Evolutionary conservation across 148 eudicot species (phyloP).

Genomic region (Linanthus parryae): DNA sequence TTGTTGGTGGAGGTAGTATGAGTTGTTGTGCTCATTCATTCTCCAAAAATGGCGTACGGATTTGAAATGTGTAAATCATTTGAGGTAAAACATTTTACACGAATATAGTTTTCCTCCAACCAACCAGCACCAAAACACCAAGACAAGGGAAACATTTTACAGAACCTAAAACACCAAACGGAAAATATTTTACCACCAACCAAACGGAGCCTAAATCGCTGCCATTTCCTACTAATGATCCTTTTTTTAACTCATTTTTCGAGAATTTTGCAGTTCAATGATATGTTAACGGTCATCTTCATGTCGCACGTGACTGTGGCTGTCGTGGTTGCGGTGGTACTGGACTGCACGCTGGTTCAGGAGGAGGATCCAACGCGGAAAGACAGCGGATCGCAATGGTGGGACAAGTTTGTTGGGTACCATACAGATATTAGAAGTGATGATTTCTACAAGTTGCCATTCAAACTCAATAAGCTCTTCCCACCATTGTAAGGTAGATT

Average conservation of each 20-base stretch:
- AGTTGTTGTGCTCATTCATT: too few species aligned
- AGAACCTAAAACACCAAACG: too few species aligned
- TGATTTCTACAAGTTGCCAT: constrained; percentile 71
- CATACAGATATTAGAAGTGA: constrained; percentile 57
- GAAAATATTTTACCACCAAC: too few species aligned
- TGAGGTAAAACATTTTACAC: too few species aligned
- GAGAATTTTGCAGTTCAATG: constrained; percentile 44
- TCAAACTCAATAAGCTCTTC: constrained; percentile 47
- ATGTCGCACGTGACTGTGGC: constrained; percentile 55
- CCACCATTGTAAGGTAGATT: constrained; percentile 58
- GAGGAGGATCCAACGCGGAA: constrained; percentile 35
- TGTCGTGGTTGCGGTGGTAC: constrained; percentile 30
- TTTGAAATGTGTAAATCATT: too few species aligned
- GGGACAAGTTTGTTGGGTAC: constrained; percentile 58
- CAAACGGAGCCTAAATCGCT: too few species aligned
- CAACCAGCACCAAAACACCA: too few species aligned
- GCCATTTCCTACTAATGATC: background rate
- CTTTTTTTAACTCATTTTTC: background rate
- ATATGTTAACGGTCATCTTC: constrained; percentile 37
- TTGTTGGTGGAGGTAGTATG: too few species aligned
- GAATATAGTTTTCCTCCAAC: too few species aligned
- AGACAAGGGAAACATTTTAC: too few species aligned
- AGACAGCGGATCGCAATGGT: constrained; percentile 65
- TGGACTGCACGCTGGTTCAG: constrained; percentile 47
- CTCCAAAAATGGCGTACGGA: too few species aligned